Percentiles rank a stretch among this genome's conserved stretches.
Conservation (phyloP, 768 basidiomycete species). For the Termitomyces sp. region DNA sequence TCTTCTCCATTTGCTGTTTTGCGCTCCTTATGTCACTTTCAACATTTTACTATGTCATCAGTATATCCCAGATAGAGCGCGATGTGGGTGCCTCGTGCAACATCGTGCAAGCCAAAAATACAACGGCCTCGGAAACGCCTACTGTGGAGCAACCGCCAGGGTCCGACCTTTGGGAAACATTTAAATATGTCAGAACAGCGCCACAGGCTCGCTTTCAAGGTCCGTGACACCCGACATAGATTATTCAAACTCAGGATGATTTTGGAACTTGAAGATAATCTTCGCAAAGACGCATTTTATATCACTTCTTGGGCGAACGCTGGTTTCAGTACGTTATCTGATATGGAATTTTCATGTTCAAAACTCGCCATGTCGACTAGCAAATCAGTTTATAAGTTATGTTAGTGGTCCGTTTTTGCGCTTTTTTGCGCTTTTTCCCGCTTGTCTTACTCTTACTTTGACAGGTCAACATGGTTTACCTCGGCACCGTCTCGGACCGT, state of each 20-base stretch:
- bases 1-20: neutral
- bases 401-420: conserved; percentile 15
- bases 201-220: conserved; percentile 12
- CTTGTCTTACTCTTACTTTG: neutral
- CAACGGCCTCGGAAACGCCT: neutral
- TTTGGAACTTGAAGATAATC: conserved; percentile 29
- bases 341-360: neutral
- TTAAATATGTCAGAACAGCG: conserved; percentile 8
- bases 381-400: conserved; percentile 32
- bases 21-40: neutral
- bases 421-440: neutral
- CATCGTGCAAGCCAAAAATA: neutral
- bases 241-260: neutral
- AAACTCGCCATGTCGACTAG: conserved; percentile 11
- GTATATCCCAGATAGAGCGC: neutral
- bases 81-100: neutral
- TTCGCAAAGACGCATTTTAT: conserved; percentile 44
- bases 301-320: conserved; percentile 53
- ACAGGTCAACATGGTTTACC: conserved; percentile 45
- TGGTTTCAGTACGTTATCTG: conserved; percentile 42
- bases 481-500: conserved; percentile 37
- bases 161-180: conserved; percentile 10
- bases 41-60: conserved; percentile 1
- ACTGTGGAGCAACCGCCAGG: neutral
- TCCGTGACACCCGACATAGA: neutral